Conservation (phyloP, 164 flowering plant genomes). For the Nelumbo lutea region DNA sequence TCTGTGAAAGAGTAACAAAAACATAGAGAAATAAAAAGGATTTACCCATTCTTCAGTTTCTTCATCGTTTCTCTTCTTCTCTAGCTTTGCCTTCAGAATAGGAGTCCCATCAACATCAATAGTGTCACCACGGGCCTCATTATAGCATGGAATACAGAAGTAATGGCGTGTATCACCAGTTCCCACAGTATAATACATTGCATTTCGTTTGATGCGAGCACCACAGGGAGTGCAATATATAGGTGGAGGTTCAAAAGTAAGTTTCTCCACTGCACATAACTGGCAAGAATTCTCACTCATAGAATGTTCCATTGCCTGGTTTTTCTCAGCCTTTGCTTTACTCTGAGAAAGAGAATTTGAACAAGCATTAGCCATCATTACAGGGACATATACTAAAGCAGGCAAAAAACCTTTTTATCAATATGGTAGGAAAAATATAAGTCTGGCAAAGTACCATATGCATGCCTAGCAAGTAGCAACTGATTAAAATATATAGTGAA, state of each 20-base stretch:
- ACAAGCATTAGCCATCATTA: not conserved
- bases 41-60: constrained; percentile 98
- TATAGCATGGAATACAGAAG: constrained; percentile 92
- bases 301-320: constrained; percentile 87
- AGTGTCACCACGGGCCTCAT: constrained; percentile 83
- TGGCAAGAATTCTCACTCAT: constrained; percentile 99
- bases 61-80: constrained; percentile 94
- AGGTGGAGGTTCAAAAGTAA: constrained; percentile 97
- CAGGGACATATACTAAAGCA: not conserved
- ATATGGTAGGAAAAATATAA: too few species aligned
- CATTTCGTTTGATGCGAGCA: constrained; percentile 89
- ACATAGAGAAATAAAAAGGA: not conserved
- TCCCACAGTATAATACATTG: constrained; percentile 79
- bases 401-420: not conserved
- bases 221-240: constrained; percentile 90
- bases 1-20: not conserved
- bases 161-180: constrained; percentile 88
- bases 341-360: constrained; percentile 43
- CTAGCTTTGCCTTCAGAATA: constrained; percentile 62
- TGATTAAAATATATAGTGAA: too few species aligned
- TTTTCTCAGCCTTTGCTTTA: constrained; percentile 96
- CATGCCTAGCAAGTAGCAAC: too few species aligned
- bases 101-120: constrained; percentile 68
- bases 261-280: constrained; percentile 96
- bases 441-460: too few species aligned